Evolutionary conservation across 192 early-diverging fungal species (phyloP).

Genomic region (Geosiphon pyriformis): DNA sequence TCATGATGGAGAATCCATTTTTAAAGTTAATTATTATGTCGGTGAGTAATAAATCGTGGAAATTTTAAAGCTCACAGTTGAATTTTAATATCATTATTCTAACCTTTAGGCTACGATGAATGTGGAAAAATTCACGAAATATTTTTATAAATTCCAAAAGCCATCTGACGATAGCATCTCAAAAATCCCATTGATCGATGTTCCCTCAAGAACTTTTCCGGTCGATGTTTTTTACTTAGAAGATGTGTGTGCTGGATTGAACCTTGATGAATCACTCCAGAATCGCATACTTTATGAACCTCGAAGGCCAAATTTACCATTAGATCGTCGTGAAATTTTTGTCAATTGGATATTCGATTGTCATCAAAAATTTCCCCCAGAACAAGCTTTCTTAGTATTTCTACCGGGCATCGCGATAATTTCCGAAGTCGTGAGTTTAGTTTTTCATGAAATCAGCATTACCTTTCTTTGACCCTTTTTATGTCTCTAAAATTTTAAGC

Average conservation of each 20-base stretch:
- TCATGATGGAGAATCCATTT: constrained; percentile 17
- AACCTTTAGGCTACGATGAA: constrained; percentile 20
- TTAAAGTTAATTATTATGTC: constrained; percentile 34
- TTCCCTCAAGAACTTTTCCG: constrained; percentile 21
- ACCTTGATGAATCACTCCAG: constrained; percentile 2
- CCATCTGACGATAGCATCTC: constrained; percentile 1
- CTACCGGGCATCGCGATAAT: constrained; percentile 30
- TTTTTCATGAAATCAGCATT: too few relatives aligned
- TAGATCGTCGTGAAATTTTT: constrained; percentile 23
- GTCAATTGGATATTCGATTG: constrained; percentile 23
- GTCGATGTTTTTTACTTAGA: constrained; percentile 27
- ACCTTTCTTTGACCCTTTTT: too few relatives aligned
- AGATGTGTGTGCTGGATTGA: constrained; percentile 23
- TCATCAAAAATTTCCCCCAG: constrained; percentile 11
- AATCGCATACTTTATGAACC: background rate
- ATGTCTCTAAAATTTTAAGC: too few relatives aligned
- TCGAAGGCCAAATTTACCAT: constrained; percentile 9
- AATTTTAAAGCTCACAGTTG: too few relatives aligned
- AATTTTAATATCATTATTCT: too few relatives aligned
- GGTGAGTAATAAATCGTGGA: constrained; percentile 20
- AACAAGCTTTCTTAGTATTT: constrained; percentile 29
- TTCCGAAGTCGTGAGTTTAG: constrained; percentile 22
- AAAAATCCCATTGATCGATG: constrained; percentile 25
- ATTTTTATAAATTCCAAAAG: constrained; percentile 22
- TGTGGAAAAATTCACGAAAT: constrained; percentile 22